A percentile compares a stretch with the other conserved stretches of the same genome.
These are phyloP conservation scores for Hericium alpestre DNA, from an alignment of 768 basidiomycete genomes.

Conservation along the genomic window DNA sequence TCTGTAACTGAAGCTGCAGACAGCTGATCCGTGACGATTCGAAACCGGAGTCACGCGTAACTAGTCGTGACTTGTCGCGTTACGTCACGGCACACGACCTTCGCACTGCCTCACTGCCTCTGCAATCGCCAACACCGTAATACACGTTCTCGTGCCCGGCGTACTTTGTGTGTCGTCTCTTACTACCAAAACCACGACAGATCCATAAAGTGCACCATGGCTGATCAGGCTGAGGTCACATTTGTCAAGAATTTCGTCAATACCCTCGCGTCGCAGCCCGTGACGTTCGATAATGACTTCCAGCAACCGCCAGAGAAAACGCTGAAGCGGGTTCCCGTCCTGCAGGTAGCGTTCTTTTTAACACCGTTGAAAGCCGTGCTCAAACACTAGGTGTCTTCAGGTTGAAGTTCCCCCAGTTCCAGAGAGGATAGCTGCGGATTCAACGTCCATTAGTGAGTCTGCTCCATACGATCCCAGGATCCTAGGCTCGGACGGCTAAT, in stretches of 20 bases:
- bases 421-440: slow-evolving; percentile 29
- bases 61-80: not conserved
- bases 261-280: slow-evolving; percentile 54
- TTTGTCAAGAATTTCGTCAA: slow-evolving; percentile 61
- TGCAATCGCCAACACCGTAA: too few species aligned
- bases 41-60: not conserved
- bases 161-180: too few species aligned
- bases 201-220: slow-evolving; percentile 16
- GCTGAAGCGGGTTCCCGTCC: slow-evolving; percentile 57
- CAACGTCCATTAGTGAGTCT: slow-evolving; percentile 23
- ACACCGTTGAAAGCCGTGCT: too few species aligned
- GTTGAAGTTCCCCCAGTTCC: slow-evolving; percentile 54
- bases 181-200: too few species aligned
- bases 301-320: slow-evolving; percentile 58
- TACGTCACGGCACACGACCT: not conserved
- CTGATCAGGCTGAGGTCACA: slow-evolving; percentile 34
- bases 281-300: slow-evolving; percentile 65
- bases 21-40: not conserved
- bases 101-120: not conserved
- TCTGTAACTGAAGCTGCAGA: too few species aligned
- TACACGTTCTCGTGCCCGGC: too few species aligned
- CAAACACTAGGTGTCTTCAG: slow-evolving; percentile 21
- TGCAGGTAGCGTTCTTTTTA: slow-evolving; percentile 38
- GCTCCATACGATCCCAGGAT: not conserved
- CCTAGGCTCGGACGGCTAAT: not conserved